phyloP scores from a whole-genome alignment of 2,329 filamentous ascomycete species.

The Beauveria varroae region DNA sequence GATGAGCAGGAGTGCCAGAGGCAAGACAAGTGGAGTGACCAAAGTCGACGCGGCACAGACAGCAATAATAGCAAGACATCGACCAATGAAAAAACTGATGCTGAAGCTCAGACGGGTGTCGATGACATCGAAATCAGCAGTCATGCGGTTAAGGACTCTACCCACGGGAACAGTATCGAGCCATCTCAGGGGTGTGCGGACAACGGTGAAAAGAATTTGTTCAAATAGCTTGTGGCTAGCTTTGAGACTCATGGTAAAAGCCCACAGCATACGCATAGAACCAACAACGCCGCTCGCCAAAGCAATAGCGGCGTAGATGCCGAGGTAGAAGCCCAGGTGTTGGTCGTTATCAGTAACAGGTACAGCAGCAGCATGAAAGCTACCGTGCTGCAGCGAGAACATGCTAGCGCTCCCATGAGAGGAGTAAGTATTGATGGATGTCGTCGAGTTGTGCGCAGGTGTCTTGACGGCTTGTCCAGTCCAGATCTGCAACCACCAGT shows the following conservation, averaged over 20 bases:
- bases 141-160: conserved; percentile 70
- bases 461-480: conserved; percentile 34
- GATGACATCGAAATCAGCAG: conserved; percentile 66
- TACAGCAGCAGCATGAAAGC: conserved; percentile 30
- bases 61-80: conserved; percentile 54
- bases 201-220: conserved; percentile 56
- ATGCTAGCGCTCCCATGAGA: conserved; percentile 34
- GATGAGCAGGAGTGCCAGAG: conserved; percentile 53
- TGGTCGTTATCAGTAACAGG: conserved; percentile 24
- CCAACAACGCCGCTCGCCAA: conserved; percentile 49
- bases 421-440: conserved; percentile 20
- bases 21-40: conserved; percentile 59
- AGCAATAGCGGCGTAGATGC: conserved; percentile 58
- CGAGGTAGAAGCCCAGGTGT: conserved; percentile 55
- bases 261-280: conserved; percentile 54
- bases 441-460: background rate
- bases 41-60: conserved; percentile 61
- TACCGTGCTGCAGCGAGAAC: conserved; percentile 39
- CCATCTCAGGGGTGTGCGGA: conserved; percentile 70
- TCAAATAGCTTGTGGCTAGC: conserved; percentile 64
- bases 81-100: conserved; percentile 51
- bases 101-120: conserved; percentile 61
- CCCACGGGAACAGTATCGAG: conserved; percentile 73
- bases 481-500: conserved; percentile 61
- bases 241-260: conserved; percentile 57